Evolutionary conservation across 2,329 filamentous ascomycete species (phyloP).

Genomic region (Pseudonectria foliicola): DNA sequence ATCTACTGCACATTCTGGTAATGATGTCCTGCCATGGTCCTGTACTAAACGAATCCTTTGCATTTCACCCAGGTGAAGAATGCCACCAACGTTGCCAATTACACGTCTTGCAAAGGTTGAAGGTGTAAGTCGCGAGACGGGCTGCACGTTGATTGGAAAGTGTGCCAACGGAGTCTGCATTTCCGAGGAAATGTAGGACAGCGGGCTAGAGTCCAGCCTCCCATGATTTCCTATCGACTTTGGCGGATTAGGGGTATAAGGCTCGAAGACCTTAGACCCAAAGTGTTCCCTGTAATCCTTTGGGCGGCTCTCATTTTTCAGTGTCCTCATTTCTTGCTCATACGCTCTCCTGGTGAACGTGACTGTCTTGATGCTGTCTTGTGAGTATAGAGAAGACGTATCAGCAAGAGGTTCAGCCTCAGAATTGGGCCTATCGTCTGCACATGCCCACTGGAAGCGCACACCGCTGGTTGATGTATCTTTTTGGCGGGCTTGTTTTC

Average conservation of each 20-base stretch:
- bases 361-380: conserved; percentile 12
- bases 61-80: conserved; percentile 13
- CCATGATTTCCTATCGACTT: conserved; percentile 3
- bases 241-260: conserved; percentile 3
- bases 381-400: conserved; percentile 16
- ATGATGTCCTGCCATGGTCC: conserved; percentile 7
- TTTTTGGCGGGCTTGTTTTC: no score
- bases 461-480: no score
- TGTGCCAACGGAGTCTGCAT: conserved; percentile 17
- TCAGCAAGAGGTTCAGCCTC: conserved; percentile 7
- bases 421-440: no score
- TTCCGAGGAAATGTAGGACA: conserved; percentile 8
- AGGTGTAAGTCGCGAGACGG: conserved; percentile 17
- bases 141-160: conserved; percentile 21
- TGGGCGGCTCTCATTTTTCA: conserved; percentile 1
- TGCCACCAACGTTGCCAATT: conserved; percentile 17
- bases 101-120: conserved; percentile 16
- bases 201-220: conserved; percentile 7
- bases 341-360: conserved; percentile 2
- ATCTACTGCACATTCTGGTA: conserved; percentile 15
- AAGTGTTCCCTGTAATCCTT: not conserved
- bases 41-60: conserved; percentile 12
- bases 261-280: not conserved
- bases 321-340: not conserved
- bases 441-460: no score